Percentiles rank a stretch among this genome's conserved stretches.
Conservation (phyloP, 768 basidiomycete genomes). For the Chlorophyllum brunneum region DNA sequence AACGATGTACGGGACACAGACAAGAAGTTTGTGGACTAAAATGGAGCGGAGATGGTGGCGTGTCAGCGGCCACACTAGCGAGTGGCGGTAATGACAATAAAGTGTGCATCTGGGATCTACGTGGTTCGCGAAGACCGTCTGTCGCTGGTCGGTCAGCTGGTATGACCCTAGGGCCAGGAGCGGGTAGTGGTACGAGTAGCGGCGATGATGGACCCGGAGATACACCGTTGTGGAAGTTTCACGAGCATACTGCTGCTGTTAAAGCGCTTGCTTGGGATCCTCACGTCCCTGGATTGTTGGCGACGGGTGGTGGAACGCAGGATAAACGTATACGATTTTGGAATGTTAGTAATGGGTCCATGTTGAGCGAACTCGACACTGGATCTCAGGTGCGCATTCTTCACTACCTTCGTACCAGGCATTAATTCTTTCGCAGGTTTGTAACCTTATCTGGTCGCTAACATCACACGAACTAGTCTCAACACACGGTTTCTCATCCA, state of each 20-base stretch:
- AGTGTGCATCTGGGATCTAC: slow-evolving; percentile 94
- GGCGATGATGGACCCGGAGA: slow-evolving; percentile 35
- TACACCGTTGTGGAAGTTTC: slow-evolving; percentile 87
- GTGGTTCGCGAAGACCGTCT: slow-evolving; percentile 52
- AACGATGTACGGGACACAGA: slow-evolving; percentile 67
- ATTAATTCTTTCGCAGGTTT: slow-evolving; percentile 55
- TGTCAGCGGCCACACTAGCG: slow-evolving; percentile 58
- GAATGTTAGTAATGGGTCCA: slow-evolving; percentile 84
- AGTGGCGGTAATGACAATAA: slow-evolving; percentile 99
- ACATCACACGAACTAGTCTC: slow-evolving; percentile 98
- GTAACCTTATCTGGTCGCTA: slow-evolving; percentile 94
- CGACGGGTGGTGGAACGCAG: slow-evolving; percentile 97
- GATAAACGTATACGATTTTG: slow-evolving; percentile 98
- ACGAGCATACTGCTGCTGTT: slow-evolving; percentile 95
- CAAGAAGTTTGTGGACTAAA: slow-evolving; percentile 97
- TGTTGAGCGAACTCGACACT: slow-evolving; percentile 88
- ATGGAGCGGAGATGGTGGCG: slow-evolving; percentile 65
- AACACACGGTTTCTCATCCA: slow-evolving; percentile 94
- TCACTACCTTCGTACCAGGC: not conserved
- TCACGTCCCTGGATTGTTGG: slow-evolving; percentile 85
- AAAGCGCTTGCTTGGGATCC: slow-evolving; percentile 99
- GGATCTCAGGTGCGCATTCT: slow-evolving; percentile 78
- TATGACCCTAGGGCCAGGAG: slow-evolving; percentile 17
- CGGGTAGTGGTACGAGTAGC: slow-evolving; percentile 18
- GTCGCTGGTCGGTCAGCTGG: slow-evolving; percentile 21